Evolutionary conservation across 2,329 filamentous ascomycete genomes (phyloP), one percentile per base, ranked within the genome.

Genomic region (Colletotrichum sp.): DNA sequence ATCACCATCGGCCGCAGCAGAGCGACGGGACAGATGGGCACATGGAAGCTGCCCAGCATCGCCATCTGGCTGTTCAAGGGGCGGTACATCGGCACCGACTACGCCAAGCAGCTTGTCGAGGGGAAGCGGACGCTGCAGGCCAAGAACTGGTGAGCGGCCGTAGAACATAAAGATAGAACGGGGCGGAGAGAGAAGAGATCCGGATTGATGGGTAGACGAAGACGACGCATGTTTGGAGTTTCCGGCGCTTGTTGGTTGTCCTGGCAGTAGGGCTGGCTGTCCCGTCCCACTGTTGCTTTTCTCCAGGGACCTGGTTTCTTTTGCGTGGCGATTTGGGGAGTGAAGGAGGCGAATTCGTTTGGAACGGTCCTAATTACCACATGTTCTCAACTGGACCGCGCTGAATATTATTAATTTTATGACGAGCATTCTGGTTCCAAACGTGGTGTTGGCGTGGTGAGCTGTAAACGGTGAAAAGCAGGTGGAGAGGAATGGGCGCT

Each of bases 1-100:
- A 74, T 87, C 30, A 86, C 86, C 2, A 70, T 88, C 14, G 87
- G 87, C 1, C 82, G 84, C 66, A 84, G 82, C 75, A 82, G 83
- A 14, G 83, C 82, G 1, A 82, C 81, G 2, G 83, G 83, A 0
- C 83, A 85, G 57, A 79, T 84, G 59, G 82, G 81, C 4, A 81
- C 77, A 36, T 85, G 83, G 82, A 83, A 78, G 70, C 68, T 84
- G 16, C 82, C 79, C 36, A 80, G 82, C 1, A 79, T 84, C 68
- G 60, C 83, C 39, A 82, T 84, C 4, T 80, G 80, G 4, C 81
- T 80, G 61, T 79, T 82, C n/a, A 85, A 85, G 61, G 83, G 83
- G 6, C 79, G 81, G 64, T 81, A 80, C 26, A 73, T 85, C 21
- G 77, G 77, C n/a, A 78, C 77, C 13, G 72, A 78, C 55, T 73